phyloP scores from a whole-genome alignment of 1,284 basidiomycete genomes.

The Ganoderma lucidum region DNA sequence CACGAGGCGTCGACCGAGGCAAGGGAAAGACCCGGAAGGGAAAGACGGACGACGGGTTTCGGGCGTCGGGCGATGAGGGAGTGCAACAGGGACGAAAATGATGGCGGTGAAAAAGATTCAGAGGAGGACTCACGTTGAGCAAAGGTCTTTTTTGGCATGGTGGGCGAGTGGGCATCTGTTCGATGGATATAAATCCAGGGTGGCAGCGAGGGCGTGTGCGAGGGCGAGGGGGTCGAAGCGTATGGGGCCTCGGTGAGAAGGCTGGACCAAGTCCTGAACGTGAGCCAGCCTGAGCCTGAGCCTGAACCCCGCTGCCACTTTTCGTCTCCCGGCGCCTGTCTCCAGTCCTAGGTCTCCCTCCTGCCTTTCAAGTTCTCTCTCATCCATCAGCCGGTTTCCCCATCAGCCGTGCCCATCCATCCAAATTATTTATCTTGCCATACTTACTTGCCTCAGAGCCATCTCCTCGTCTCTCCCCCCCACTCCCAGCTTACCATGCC shows the following conservation, averaged over 20 bases:
- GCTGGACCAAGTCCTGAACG: slow-evolving; percentile 6
- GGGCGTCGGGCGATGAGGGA: slow-evolving; percentile 22
- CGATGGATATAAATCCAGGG: slow-evolving; percentile 40
- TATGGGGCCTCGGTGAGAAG: slow-evolving; percentile 30
- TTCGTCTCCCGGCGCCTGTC: slow-evolving; percentile 4
- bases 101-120: slow-evolving; percentile 16
- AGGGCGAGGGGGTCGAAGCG: slow-evolving; percentile 32
- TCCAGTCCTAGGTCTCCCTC: slow-evolving; percentile 16
- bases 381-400: slow-evolving; percentile 11
- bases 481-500: slow-evolving; percentile 27
- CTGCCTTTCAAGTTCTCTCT: slow-evolving; percentile 20
- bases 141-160: slow-evolving; percentile 46
- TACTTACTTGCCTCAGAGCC: background rate
- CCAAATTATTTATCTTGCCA: background rate
- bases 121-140: slow-evolving; percentile 39
- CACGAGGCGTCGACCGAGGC: slow-evolving; percentile 8
- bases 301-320: slow-evolving; percentile 7
- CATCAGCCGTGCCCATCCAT: slow-evolving; percentile 13
- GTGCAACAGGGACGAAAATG: slow-evolving; percentile 13
- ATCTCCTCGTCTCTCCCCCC: background rate
- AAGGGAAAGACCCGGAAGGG: slow-evolving; percentile 19
- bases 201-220: slow-evolving; percentile 35
- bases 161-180: slow-evolving; percentile 42
- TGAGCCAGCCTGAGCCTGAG: too few species aligned
- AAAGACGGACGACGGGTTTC: slow-evolving; percentile 21